Conservation (phyloP, 2,329 filamentous ascomycete species). For the Fusarium sterilihyphosum region DNA sequence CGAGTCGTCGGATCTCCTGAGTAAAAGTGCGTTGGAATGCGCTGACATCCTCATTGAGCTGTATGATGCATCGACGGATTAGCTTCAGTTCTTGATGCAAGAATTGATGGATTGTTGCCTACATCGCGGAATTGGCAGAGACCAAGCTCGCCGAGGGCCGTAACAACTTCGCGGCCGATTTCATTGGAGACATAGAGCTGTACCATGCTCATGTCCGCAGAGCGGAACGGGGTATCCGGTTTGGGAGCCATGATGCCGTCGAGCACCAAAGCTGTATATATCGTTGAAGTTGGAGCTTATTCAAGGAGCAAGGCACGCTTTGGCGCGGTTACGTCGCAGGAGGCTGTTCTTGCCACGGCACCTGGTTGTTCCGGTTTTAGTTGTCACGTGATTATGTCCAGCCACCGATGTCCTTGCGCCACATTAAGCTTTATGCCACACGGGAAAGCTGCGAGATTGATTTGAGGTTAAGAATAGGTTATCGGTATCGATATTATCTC, state of each 20-base stretch:
- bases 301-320: conserved; percentile 41
- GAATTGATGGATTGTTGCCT: conserved; percentile 51
- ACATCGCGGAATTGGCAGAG: conserved; percentile 98
- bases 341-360: conserved; percentile 32
- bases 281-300: conserved; percentile 46
- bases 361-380: conserved; percentile 39
- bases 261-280: conserved; percentile 45
- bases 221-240: conserved; percentile 98
- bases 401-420: background rate
- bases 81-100: conserved; percentile 18
- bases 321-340: conserved; percentile 43
- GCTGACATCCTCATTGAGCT: conserved; percentile 93
- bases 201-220: conserved; percentile 99
- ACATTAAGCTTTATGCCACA: conserved; percentile 10
- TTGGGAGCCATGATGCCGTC: conserved; percentile 66
- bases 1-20: conserved; percentile 94
- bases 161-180: conserved; percentile 97
- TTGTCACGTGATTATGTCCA: conserved; percentile 38
- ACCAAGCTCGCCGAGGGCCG: conserved; percentile 93
- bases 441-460: background rate
- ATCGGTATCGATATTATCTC: conserved; percentile 14
- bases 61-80: conserved; percentile 24
- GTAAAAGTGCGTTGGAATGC: conserved; percentile 98
- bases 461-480: background rate
- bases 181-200: conserved; percentile 99